A percentile compares a stretch with the other conserved stretches of the same genome.
Conservation (phyloP, 441 rosid genomes). For the Adansonia gregorii region DNA sequence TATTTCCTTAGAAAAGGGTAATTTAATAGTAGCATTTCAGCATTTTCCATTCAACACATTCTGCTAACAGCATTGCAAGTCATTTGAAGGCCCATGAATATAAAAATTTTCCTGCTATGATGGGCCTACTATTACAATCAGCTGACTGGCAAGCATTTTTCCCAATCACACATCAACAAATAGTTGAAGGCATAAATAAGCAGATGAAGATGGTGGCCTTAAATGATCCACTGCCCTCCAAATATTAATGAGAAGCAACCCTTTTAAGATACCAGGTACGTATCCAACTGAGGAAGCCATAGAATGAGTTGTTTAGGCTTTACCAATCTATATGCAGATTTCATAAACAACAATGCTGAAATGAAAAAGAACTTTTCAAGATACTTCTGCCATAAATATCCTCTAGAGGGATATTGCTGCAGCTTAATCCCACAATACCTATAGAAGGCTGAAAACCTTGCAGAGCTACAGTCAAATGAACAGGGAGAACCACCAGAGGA, state of each 20-base stretch:
- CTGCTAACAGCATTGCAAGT: background rate
- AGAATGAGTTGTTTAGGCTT: background rate
- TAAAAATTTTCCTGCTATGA: background rate
- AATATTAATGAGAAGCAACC: slow-evolving; percentile 21
- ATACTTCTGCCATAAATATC: background rate
- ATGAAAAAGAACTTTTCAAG: background rate
- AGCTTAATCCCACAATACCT: background rate
- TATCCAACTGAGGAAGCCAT: background rate
- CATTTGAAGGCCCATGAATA: background rate
- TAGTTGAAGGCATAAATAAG: slow-evolving; percentile 10
- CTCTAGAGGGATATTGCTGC: slow-evolving; percentile 3
- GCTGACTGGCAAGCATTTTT: slow-evolving; percentile 1
- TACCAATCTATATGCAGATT: background rate
- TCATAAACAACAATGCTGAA: slow-evolving; percentile 14
- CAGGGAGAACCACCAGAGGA: background rate
- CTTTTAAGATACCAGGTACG: background rate
- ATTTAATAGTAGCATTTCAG: background rate
- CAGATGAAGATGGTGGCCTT: slow-evolving; percentile 25
- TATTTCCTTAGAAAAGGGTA: background rate
- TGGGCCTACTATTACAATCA: slow-evolving; percentile 4
- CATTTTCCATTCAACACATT: background rate
- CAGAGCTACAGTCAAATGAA: slow-evolving; percentile 20
- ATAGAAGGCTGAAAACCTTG: slow-evolving; percentile 23
- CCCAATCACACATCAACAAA: slow-evolving; percentile 16
- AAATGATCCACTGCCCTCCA: slow-evolving; percentile 23